These are phyloP conservation scores for Boletus eberwhitei DNA, from an alignment of 768 basidiomycete species.

Conservation along the genomic window DNA sequence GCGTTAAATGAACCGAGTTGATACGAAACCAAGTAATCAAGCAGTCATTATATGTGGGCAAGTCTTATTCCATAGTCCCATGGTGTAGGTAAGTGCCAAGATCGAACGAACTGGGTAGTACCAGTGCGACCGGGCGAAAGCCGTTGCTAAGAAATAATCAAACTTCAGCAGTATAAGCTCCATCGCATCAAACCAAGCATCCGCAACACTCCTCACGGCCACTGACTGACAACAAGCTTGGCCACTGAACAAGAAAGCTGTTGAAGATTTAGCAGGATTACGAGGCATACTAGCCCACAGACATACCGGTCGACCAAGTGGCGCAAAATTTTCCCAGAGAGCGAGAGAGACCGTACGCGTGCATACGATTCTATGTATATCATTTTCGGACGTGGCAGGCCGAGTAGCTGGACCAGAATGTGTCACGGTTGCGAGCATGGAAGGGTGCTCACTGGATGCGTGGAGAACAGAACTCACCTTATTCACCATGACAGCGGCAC, in stretches of 20 bases:
- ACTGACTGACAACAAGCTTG: conserved; percentile 44
- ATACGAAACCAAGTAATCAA: background rate
- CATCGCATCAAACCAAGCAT: conserved; percentile 55
- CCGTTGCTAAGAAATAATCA: background rate
- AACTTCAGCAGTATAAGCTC: background rate
- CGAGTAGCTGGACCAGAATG: conserved; percentile 57
- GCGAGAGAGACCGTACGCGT: conserved; percentile 73
- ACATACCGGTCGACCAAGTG: conserved; percentile 77
- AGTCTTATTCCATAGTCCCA: background rate
- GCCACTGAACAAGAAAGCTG: conserved; percentile 93
- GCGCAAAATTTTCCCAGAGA: conserved; percentile 79
- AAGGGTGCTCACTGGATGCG: background rate
- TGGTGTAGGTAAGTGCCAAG: background rate
- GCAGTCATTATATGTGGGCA: background rate
- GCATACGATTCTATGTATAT: conserved; percentile 96
- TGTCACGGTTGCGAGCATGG: conserved; percentile 7
- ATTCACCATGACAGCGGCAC: conserved; percentile 64
- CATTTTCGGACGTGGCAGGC: conserved; percentile 62
- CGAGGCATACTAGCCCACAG: conserved; percentile 50
- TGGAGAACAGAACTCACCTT: conserved; percentile 48
- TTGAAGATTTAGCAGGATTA: background rate
- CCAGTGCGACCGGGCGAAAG: background rate
- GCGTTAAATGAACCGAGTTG: background rate
- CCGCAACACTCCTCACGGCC: conserved; percentile 52
- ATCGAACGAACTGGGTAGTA: background rate